phyloP scores from a whole-genome alignment of 129 eudicot genomes.

The Escallonia herrerae region DNA sequence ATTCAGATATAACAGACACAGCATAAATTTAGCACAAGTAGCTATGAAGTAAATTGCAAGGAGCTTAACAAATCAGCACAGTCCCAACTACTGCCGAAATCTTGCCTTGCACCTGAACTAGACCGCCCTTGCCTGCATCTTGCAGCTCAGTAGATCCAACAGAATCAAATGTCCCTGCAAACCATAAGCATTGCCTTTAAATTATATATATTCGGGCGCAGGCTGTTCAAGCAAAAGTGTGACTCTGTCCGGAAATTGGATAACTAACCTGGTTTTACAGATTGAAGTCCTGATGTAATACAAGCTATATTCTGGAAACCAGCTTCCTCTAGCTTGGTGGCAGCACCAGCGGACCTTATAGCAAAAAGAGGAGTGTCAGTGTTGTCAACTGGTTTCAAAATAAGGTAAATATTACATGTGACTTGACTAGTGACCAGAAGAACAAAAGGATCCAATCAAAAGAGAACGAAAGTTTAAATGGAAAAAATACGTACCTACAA shows the following conservation, averaged over 20 bases:
- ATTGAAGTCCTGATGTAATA: constrained; percentile 89
- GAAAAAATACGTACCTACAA: no score
- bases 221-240: neutral
- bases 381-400: neutral
- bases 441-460: neutral
- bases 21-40: neutral
- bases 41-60: neutral
- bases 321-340: constrained; percentile 66
- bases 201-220: no score
- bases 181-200: neutral
- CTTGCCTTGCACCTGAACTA: constrained; percentile 81
- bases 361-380: neutral
- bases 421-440: neutral
- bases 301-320: constrained; percentile 79
- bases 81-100: constrained; percentile 90
- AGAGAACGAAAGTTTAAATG: no score
- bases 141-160: constrained; percentile 82
- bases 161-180: constrained; percentile 69
- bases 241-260: neutral
- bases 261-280: constrained; percentile 69
- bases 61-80: constrained; percentile 72
- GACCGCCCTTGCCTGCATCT: constrained; percentile 91
- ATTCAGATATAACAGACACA: neutral
- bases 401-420: no score
- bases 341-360: constrained; percentile 89